Conservation (phyloP, 768 basidiomycete species). For the Sporobolomyces pararoseus region DNA sequence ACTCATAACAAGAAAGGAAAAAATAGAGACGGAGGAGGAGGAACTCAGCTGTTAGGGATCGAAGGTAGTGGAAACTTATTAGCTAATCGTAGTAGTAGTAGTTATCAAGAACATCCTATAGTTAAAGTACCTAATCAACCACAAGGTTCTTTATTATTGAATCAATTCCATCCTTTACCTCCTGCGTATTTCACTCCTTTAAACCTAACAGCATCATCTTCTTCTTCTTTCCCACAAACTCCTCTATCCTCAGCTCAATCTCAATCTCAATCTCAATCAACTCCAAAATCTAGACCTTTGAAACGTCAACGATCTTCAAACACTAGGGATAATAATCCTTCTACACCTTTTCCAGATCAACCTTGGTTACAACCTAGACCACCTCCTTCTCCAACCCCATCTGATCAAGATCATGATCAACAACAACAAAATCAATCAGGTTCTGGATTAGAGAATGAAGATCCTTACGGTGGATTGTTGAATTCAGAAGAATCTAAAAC, state of each 20-base stretch:
- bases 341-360: conserved; percentile 16
- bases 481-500: conserved; percentile 66
- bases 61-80: too few relatives aligned
- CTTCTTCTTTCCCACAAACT: too few relatives aligned
- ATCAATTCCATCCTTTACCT: background rate
- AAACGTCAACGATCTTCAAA: conserved; percentile 10
- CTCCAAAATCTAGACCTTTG: background rate
- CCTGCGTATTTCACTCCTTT: background rate
- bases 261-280: background rate
- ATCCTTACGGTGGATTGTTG: conserved; percentile 82
- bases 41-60: background rate
- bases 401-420: background rate
- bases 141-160: background rate
- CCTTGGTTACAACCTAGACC: conserved; percentile 51
- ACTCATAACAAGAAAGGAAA: too few relatives aligned
- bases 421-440: conserved; percentile 9
- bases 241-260: too few relatives aligned
- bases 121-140: conserved; percentile 30
- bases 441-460: conserved; percentile 51
- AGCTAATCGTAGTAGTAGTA: too few relatives aligned
- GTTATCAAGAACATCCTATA: background rate
- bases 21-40: too few relatives aligned
- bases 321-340: background rate
- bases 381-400: conserved; percentile 44
- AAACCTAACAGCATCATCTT: background rate